phyloP scores from a whole-genome alignment of 139 green algal species.

The Trebouxia sp. region DNA sequence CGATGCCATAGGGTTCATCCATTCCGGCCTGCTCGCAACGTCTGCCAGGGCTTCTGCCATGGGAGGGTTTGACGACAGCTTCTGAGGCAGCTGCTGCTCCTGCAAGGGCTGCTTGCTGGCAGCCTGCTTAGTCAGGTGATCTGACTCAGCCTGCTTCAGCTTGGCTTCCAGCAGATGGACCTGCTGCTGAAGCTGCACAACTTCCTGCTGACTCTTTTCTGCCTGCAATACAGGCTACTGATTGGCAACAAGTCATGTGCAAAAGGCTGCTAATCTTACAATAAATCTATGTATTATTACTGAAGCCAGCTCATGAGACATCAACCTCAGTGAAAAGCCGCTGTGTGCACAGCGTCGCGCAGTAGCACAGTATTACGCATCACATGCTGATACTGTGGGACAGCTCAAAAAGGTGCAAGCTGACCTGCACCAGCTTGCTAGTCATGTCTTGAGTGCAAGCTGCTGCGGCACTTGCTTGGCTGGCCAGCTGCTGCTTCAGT shows the following conservation, averaged over 20 bases:
- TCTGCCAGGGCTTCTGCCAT: constrained; percentile 11
- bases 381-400: background rate
- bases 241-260: no score
- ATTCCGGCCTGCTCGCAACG: background rate
- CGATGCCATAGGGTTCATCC: constrained; percentile 5
- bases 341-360: background rate
- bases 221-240: background rate
- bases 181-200: background rate
- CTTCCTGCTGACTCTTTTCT: background rate
- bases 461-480: background rate
- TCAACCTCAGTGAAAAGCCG: background rate
- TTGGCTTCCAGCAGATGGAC: background rate
- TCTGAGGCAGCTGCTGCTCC: constrained; percentile 10
- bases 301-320: background rate
- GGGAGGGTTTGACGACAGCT: background rate
- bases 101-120: constrained; percentile 23
- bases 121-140: background rate
- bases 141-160: constrained; percentile 1
- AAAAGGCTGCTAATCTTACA: no score
- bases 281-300: no score
- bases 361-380: background rate
- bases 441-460: constrained; percentile 10
- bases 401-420: background rate
- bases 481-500: constrained; percentile 35
- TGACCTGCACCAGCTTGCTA: constrained; percentile 14